Evolutionary conservation across 2,329 filamentous ascomycete species (phyloP).

Genomic region (Dactylellina parvicollis): DNA sequence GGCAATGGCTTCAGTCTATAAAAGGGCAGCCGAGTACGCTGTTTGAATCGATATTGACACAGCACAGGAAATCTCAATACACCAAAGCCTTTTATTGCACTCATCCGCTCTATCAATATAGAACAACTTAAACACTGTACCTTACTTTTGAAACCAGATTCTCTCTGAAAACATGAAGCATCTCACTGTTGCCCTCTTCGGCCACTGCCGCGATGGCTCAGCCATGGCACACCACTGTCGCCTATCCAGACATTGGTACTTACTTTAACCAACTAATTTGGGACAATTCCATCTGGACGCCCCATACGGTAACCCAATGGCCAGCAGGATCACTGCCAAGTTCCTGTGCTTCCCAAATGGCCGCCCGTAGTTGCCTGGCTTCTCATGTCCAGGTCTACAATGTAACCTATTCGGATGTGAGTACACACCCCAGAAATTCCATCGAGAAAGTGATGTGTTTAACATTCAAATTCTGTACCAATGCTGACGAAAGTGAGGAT

Average conservation of each 20-base stretch:
- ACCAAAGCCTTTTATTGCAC: not conserved
- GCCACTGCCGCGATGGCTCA: constrained; percentile 7
- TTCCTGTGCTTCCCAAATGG: constrained; percentile 36
- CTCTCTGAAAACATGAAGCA: constrained; percentile 26
- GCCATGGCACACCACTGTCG: constrained; percentile 34
- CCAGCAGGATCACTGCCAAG: constrained; percentile 24
- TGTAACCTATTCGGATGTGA: constrained; percentile 39
- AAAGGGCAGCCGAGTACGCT: constrained; percentile 5
- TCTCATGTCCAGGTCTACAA: constrained; percentile 36
- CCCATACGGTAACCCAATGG: constrained; percentile 33
- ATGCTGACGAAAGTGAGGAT: not conserved
- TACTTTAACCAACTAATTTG: constrained; percentile 23
- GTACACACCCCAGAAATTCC: not conserved
- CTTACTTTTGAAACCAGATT: not conserved
- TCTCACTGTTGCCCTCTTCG: not conserved
- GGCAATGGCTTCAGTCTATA: not conserved
- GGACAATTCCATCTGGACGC: constrained; percentile 23
- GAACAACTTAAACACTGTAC: not conserved
- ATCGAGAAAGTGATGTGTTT: no score
- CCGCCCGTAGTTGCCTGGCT: constrained; percentile 20
- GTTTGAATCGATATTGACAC: not conserved
- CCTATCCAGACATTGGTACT: constrained; percentile 28
- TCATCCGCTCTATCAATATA: not conserved
- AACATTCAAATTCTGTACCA: no score
- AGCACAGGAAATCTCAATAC: not conserved